Percentiles rank a stretch among this genome's conserved stretches.
Evolutionary conservation across 2,329 filamentous ascomycete species (phyloP).

Genomic region (Ceratocystis harringtonii): DNA sequence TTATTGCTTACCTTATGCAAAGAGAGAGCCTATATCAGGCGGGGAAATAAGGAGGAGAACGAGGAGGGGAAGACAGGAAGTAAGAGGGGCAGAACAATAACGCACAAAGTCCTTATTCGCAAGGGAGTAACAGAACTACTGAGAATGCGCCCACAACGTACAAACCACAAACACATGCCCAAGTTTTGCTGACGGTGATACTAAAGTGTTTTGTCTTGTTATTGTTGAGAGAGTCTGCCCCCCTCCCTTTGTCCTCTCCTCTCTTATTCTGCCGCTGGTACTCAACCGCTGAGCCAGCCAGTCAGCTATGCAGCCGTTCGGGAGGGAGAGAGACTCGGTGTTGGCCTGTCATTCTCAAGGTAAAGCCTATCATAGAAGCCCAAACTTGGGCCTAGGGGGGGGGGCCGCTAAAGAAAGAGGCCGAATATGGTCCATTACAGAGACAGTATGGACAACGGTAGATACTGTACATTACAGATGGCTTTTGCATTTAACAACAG

Average conservation of each 20-base stretch:
- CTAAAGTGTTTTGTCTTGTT: too few species aligned
- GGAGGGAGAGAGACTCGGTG: background rate
- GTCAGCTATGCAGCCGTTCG: background rate
- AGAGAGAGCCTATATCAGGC: background rate
- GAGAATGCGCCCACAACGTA: too few species aligned
- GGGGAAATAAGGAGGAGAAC: constrained; percentile 2
- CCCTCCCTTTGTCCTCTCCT: too few species aligned
- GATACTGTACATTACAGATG: background rate
- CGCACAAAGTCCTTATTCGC: background rate
- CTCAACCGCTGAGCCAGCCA: background rate
- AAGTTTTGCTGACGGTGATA: too few species aligned
- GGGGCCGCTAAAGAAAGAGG: background rate
- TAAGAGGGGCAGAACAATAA: background rate
- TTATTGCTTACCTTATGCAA: background rate
- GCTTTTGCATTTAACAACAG: too few species aligned
- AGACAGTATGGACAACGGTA: background rate
- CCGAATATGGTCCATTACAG: background rate
- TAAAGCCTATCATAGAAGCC: background rate
- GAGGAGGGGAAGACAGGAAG: background rate
- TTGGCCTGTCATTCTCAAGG: background rate
- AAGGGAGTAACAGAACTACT: background rate
- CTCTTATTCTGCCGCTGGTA: too few species aligned
- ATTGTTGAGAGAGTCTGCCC: too few species aligned
- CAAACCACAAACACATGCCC: too few species aligned
- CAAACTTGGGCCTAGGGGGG: background rate